A percentile compares a stretch with the other conserved stretches of the same genome.
phyloP scores from a whole-genome alignment of 306 rosid species.

The Hippophae tibetana region DNA sequence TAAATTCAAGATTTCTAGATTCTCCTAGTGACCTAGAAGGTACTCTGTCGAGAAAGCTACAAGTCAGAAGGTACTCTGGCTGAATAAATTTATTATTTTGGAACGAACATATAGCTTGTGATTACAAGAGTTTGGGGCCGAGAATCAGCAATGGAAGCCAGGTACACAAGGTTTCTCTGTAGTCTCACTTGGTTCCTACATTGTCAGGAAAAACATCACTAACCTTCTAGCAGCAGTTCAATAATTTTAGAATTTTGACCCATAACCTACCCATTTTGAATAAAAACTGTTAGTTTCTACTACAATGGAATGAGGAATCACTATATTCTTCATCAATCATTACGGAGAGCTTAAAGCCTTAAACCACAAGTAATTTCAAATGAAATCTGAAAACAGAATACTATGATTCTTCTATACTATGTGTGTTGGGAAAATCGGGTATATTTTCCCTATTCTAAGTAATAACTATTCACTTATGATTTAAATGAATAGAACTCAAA shows the following conservation, averaged over 20 bases:
- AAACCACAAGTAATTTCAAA: neutral
- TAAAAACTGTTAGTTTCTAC: neutral
- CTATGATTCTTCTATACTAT: neutral
- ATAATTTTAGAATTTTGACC: neutral
- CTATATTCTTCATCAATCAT: no score
- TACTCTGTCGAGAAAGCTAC: no score
- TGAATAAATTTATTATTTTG: neutral
- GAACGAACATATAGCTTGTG: slow-evolving; percentile 51
- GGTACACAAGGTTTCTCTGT: slow-evolving; percentile 92
- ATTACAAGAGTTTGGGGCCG: slow-evolving; percentile 89
- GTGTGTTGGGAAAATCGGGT: no score
- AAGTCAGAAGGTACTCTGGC: neutral
- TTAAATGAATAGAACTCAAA: no score
- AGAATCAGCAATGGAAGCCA: slow-evolving; percentile 98
- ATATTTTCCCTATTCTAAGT: no score
- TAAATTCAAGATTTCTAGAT: no score
- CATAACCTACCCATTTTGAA: neutral
- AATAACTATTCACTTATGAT: no score
- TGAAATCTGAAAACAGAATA: neutral
- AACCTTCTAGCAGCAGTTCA: neutral
- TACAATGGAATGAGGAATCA: no score
- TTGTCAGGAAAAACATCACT: neutral
- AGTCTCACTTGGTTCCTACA: slow-evolving; percentile 93
- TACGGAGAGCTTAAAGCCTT: no score
- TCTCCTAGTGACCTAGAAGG: no score